phyloP scores from a whole-genome alignment of 495 filamentous ascomycete species.

The Aspergillus funiculosus region DNA sequence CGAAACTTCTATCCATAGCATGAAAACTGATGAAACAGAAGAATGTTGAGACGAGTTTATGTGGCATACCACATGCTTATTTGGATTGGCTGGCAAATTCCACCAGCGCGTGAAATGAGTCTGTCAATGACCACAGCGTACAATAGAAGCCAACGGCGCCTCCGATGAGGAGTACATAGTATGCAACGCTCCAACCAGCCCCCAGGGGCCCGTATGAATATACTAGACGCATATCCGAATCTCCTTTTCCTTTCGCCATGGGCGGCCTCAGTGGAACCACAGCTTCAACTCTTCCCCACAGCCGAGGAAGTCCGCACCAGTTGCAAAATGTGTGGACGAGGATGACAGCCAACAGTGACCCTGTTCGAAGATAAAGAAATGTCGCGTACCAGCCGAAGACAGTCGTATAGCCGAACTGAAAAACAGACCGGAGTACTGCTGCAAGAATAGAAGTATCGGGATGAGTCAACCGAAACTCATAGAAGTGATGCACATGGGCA shows the following conservation, averaged over 20 bases:
- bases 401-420: conserved; percentile 90
- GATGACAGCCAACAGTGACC: conserved; percentile 66
- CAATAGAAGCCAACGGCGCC: conserved; percentile 67
- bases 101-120: conserved; percentile 44
- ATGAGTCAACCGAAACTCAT: conserved; percentile 82
- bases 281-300: conserved; percentile 71
- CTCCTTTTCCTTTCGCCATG: conserved; percentile 38
- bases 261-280: conserved; percentile 29
- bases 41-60: too few species aligned
- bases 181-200: conserved; percentile 64
- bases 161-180: conserved; percentile 66
- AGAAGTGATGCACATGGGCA: conserved; percentile 91
- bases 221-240: conserved; percentile 21
- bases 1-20: too few species aligned
- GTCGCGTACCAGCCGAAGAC: conserved; percentile 89
- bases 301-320: conserved; percentile 76
- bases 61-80: too few species aligned
- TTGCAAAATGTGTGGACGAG: conserved; percentile 87
- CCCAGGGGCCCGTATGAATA: conserved; percentile 26
- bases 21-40: too few species aligned
- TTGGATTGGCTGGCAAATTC: conserved; percentile 8
- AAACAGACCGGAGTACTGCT: conserved; percentile 61
- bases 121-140: conserved; percentile 67
- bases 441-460: conserved; percentile 57
- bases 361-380: conserved; percentile 85